Base-by-base conservation (phyloP, 106 monocot species). In the Allium fistulosum region DNA sequence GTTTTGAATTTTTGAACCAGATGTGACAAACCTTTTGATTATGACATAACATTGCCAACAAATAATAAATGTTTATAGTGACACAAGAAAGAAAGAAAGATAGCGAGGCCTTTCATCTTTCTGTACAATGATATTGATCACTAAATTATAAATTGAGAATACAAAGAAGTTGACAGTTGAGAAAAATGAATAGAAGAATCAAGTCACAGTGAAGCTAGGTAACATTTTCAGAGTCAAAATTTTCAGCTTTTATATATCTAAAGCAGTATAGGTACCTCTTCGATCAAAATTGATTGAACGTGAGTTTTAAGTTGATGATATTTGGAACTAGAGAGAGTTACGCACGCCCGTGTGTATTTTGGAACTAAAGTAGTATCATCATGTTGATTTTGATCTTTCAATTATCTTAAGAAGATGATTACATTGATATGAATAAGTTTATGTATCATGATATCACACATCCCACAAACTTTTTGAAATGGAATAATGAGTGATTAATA, bases 401-500 rank as follows among this genome's bases (percentile, higher is more conserved):
- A 5, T 37, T 37, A 4, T 37, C 2, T 37, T 37, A 37, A 37
- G 1, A 37, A 37, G 37, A 37, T 37, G 37, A 37, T 37, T 37
- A 37, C 37, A 37, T 4, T 37, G 37, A 37, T 37, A 37, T 37
- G 37, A 37, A 2, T 5, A 37, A 37, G 37, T 37, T 37, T 37
- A 37, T 37, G 0, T 69, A 26, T 63, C 63, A 58, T 55, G 58
- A 72, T 71, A 77, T 57, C 68, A 65, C 71, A 62, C 55, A 52
- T 46, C 53, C 78, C 60, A 71, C 78, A 49, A 72, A 48, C 57
- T 18, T 58, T 67, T 58, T 26, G 49, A 37, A 62, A 69, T 26
- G 60, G 17, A 76, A 67, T 61, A 49, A 72, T 46, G n/a, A 64
- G 63, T 49, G 9, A 58, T 58, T 18, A 71, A 71, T 63, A 17